phyloP scores from a whole-genome alignment of 2,329 filamentous ascomycete species.

The Fusarium paranaense region DNA sequence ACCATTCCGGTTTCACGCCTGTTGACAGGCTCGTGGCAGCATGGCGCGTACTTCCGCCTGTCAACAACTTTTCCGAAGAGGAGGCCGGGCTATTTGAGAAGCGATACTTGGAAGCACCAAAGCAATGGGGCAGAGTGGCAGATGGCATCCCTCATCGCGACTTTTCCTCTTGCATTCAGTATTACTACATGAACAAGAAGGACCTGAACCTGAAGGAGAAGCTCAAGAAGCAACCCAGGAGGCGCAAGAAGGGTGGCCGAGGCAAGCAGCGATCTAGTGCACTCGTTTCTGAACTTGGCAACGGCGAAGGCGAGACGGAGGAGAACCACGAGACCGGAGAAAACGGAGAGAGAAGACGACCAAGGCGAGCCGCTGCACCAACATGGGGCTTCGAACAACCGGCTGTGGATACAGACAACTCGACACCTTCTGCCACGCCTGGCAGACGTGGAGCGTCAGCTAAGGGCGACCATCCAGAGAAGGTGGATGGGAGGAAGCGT shows the following conservation, averaged over 20 bases:
- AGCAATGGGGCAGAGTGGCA: constrained; percentile 85
- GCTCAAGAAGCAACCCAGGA: constrained; percentile 72
- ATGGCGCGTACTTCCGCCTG: constrained; percentile 78
- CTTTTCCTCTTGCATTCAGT: constrained; percentile 85
- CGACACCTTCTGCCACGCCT: constrained; percentile 68
- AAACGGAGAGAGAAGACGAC: constrained; percentile 69
- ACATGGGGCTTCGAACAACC: constrained; percentile 75
- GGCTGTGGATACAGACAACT: constrained; percentile 69
- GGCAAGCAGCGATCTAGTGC: constrained; percentile 71
- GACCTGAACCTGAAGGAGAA: constrained; percentile 82
- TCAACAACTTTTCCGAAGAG: constrained; percentile 79
- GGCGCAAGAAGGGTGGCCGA: constrained; percentile 65
- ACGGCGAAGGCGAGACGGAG: constrained; percentile 67
- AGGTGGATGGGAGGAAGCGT: constrained; percentile 54
- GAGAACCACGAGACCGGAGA: constrained; percentile 68
- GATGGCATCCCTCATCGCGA: constrained; percentile 74
- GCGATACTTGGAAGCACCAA: constrained; percentile 79
- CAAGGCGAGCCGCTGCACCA: constrained; percentile 75
- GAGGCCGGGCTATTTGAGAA: constrained; percentile 79
- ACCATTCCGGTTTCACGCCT: constrained; percentile 73
- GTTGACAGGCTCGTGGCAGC: constrained; percentile 75
- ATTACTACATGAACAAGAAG: constrained; percentile 86
- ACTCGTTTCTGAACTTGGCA: constrained; percentile 75
- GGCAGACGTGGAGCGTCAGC: constrained; percentile 60
- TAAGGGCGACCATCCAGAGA: constrained; percentile 61